These are phyloP conservation scores for Scenedesmus sp. DNA, from an alignment of 163 green algal genomes.

Conservation along the genomic window DNA sequence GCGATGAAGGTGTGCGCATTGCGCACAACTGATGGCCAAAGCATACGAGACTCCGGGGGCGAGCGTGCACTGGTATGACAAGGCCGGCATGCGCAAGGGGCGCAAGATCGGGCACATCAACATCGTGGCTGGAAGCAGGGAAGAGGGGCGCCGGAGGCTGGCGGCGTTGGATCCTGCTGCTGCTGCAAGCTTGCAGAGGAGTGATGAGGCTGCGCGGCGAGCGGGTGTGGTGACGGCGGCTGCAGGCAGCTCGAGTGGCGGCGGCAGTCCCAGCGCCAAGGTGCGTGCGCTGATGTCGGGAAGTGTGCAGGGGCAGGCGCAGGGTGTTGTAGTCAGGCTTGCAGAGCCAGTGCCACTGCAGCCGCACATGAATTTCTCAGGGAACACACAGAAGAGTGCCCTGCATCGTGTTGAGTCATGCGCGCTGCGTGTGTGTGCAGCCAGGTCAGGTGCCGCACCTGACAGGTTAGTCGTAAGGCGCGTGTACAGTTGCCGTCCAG, in stretches of 20 bases:
- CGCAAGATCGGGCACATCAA: conserved; percentile 95
- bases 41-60: conserved; percentile 85
- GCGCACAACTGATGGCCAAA: conserved; percentile 83
- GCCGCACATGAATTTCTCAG: no score
- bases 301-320: not conserved
- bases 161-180: conserved; percentile 70
- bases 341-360: no score
- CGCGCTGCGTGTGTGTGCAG: no score
- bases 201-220: conserved; percentile 24
- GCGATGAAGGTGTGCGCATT: conserved; percentile 80
- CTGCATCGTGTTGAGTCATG: no score
- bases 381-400: no score
- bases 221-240: conserved; percentile 18
- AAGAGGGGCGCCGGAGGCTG: conserved; percentile 69
- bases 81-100: conserved; percentile 77
- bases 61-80: conserved; percentile 95
- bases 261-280: not conserved
- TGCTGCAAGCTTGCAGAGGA: conserved; percentile 52
- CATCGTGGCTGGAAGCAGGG: conserved; percentile 76
- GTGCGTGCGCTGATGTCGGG: not conserved
- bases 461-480: no score
- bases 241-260: conserved; percentile 4
- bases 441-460: no score
- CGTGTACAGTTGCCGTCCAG: no score
- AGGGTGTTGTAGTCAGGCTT: no score